Base-by-base conservation (phyloP, 768 basidiomycete genomes). In the Symmetrospora coprosmae region DNA sequence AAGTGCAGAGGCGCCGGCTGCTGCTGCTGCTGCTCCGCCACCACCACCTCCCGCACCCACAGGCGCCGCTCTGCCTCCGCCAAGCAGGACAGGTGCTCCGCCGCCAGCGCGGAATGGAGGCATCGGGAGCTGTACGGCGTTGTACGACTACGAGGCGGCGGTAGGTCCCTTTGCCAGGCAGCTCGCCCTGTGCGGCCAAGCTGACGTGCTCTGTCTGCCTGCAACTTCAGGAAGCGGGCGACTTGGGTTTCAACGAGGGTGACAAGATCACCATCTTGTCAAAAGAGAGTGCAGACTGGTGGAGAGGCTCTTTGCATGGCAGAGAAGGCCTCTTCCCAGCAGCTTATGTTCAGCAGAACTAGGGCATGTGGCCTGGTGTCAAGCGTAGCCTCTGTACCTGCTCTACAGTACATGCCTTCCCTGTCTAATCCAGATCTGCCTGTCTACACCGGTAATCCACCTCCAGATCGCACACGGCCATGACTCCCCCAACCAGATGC, bases 281-380 rank as follows among this genome's bases (percentile, higher is more conserved):
- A 5, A 58, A 58, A 46, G 55, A 58, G 40, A 46, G 39, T 35
- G 51, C 34, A 9, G 37, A 53, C 25, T 40, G 51, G 51, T 35
- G 34, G 51, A 58, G 37, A 46, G 55, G 55, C 19, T 31, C 28
- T 13, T 43, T 58, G 19, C 23, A 38, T 4, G 55, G 55, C 7
- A 40, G 55, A 16, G 31, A 58, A 46, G 55, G 55, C 4, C 28
- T 58, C 2, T 58, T 58, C 41, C 55, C 55, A 7, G 55, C 40
- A 58, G 55, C 13, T n/a, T 58, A 58, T 30, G 55, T 58, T 47
- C 23, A 7, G 21, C 41, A 58, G 31, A 43, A 58, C 37, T 58
- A 39, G 34, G n/a, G n/a, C n/a, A n/a, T n/a, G n/a, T n/a, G n/a
- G n/a, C n/a, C n/a, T n/a, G n/a, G n/a, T n/a, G n/a, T n/a, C n/a